Conservation (phyloP, 2,329 filamentous ascomycete genomes). For the Alternaria angustiovoidea region DNA sequence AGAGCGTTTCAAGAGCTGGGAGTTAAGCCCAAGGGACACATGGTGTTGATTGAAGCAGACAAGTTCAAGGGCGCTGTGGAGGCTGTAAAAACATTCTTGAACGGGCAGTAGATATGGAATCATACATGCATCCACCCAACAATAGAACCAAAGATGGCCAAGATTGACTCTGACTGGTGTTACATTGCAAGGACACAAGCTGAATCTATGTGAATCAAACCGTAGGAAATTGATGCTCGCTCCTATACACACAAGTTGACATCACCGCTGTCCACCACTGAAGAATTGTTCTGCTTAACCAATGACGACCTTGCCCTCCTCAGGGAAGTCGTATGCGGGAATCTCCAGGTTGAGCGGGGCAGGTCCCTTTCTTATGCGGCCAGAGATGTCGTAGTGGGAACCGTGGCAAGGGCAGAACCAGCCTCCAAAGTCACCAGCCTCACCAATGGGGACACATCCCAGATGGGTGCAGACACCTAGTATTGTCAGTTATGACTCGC, state of each 20-base stretch:
- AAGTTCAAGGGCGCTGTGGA: constrained; percentile 81
- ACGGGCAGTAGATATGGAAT: constrained; percentile 26
- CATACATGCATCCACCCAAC: background rate
- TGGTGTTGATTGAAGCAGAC: constrained; percentile 83
- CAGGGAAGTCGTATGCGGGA: constrained; percentile 89
- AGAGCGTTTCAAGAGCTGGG: constrained; percentile 93
- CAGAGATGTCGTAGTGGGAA: constrained; percentile 99
- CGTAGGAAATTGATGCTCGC: constrained; percentile 45
- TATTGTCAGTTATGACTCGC: constrained; percentile 33
- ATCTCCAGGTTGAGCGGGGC: constrained; percentile 98
- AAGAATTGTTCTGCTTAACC: constrained; percentile 67
- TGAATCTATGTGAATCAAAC: constrained; percentile 42
- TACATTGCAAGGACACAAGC: constrained; percentile 50
- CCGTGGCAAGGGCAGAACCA: constrained; percentile 99
- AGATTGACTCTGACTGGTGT: constrained; percentile 44
- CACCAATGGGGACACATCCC: constrained; percentile 98
- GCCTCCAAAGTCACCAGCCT: constrained; percentile 96
- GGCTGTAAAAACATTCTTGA: constrained; percentile 77
- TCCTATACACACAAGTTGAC: constrained; percentile 45
- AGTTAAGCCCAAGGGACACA: constrained; percentile 80
- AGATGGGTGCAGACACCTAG: constrained; percentile 97
- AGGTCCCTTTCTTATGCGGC: constrained; percentile 96
- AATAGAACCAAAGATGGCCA: background rate
- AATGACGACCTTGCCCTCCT: constrained; percentile 88
- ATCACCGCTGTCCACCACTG: constrained; percentile 7